Percentiles rank a stretch among this genome's conserved stretches.
These are phyloP conservation scores for Corinectria fuckeliana DNA, from an alignment of 2,329 filamentous ascomycete species.

Conservation along the genomic window DNA sequence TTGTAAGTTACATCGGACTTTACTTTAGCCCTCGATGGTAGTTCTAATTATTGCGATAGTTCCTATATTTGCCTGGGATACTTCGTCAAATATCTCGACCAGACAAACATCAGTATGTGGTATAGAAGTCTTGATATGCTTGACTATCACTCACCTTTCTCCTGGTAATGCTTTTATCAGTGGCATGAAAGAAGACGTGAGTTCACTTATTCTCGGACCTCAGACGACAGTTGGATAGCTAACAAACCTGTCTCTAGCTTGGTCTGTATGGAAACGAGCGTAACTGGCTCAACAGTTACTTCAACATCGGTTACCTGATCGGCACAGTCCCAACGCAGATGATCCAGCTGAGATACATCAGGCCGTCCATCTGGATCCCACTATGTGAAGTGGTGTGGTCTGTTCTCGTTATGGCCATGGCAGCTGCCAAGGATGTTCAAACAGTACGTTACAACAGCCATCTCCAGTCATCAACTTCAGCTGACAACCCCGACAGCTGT, in stretches of 20 bases:
- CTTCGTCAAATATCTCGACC: conserved; percentile 41
- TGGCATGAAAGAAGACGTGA: conserved; percentile 17
- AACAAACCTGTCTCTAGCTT: conserved; percentile 4
- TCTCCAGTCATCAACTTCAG: neutral
- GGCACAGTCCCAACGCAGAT: conserved; percentile 36
- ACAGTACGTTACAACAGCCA: neutral
- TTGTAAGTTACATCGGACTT: conserved; percentile 6
- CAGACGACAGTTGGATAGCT: neutral
- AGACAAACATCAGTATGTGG: conserved; percentile 39
- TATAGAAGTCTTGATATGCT: neutral
- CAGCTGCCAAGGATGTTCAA: conserved; percentile 32
- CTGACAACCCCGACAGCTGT: conserved; percentile 18
- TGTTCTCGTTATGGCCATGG: conserved; percentile 33
- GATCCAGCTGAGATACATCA: conserved; percentile 21
- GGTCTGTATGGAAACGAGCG: conserved; percentile 37
- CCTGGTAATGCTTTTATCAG: conserved; percentile 18
- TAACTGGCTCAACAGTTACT: conserved; percentile 37
- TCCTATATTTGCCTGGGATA: conserved; percentile 28
- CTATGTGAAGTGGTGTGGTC: conserved; percentile 36
- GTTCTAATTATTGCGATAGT: neutral
- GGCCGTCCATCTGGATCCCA: conserved; percentile 41
- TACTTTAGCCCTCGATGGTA: too few species aligned
- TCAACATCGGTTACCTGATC: conserved; percentile 33
- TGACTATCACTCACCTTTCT: neutral
- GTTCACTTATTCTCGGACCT: conserved; percentile 1